Conservation (phyloP, 177 flowering plant species). For the Vitis hybrid region DNA sequence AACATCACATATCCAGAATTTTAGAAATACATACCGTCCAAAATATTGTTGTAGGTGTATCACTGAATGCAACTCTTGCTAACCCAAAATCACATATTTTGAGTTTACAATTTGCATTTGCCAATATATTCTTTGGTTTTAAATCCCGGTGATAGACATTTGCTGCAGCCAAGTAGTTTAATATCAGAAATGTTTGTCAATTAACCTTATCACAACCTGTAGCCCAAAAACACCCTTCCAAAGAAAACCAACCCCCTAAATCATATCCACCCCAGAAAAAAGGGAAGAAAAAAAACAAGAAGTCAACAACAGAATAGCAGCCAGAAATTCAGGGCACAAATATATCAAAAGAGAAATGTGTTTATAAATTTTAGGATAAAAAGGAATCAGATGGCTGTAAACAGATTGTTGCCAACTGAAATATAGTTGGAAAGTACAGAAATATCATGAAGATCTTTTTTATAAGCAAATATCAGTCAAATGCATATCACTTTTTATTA, state of each 20-base stretch:
- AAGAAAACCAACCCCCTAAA: too few species aligned
- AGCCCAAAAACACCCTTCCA: not conserved
- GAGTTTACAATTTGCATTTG: constrained; percentile 71
- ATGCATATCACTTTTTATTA: not conserved
- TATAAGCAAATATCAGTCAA: not conserved
- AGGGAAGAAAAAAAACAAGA: not conserved
- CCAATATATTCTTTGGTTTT: constrained; percentile 67
- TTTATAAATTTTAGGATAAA: not conserved
- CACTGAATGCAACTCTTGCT: constrained; percentile 66
- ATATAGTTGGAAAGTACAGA: too few species aligned
- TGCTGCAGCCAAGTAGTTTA: constrained; percentile 39
- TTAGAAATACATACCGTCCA: constrained; percentile 50
- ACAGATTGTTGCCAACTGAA: too few species aligned
- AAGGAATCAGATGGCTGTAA: not conserved
- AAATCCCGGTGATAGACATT: constrained; percentile 72
- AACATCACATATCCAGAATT: not conserved
- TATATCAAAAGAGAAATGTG: not conserved
- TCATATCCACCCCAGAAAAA: not conserved
- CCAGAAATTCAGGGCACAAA: not conserved
- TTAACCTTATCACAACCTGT: not conserved
- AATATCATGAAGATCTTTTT: too few species aligned
- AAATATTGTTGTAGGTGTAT: constrained; percentile 59
- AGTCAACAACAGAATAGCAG: not conserved
- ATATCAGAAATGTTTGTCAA: constrained; percentile 2
- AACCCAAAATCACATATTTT: constrained; percentile 73